Evolutionary conservation across 306 rosid genomes (phyloP).

Genomic region (Geum urbanum): DNA sequence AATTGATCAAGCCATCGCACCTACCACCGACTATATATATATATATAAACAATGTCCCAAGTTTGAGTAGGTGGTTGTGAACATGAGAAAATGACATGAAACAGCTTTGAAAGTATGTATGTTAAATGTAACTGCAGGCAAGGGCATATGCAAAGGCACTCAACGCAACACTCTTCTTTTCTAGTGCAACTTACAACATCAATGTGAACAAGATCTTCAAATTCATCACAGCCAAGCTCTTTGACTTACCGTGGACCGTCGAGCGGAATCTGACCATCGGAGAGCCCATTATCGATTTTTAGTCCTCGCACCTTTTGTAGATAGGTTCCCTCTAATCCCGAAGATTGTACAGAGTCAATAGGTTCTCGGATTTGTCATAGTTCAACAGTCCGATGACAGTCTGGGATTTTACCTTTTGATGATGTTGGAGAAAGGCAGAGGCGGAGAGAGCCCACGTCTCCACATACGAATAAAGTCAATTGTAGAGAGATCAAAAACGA

Average conservation of each 20-base stretch:
- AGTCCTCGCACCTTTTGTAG: conserved; percentile 19
- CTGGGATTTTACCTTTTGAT: not conserved
- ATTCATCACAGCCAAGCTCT: conserved; percentile 90
- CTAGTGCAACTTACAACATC: conserved; percentile 91
- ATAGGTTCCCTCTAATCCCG: conserved; percentile 4
- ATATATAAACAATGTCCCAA: not conserved
- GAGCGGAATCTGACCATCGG: conserved; percentile 85
- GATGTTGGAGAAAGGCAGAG: conserved; percentile 47
- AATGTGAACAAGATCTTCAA: conserved; percentile 95
- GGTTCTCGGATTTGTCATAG: not conserved
- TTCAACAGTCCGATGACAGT: not conserved
- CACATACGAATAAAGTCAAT: conserved; percentile 20
- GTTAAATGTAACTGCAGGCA: conserved; percentile 51
- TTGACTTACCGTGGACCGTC: conserved; percentile 90
- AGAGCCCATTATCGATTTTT: conserved; percentile 94
- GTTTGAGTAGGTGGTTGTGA: not conserved
- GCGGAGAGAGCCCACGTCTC: conserved; percentile 47
- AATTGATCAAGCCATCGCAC: not conserved
- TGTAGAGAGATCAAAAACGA: not conserved
- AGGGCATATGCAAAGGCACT: conserved; percentile 81
- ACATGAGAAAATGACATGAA: not conserved
- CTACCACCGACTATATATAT: not conserved
- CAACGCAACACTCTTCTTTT: conserved; percentile 85
- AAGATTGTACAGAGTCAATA: conserved; percentile 27
- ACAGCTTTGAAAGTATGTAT: not conserved